These are phyloP conservation scores for Casaregolazyma lundiana DNA, from an alignment of 1,139 yeast genomes.

Conservation along the genomic window DNA sequence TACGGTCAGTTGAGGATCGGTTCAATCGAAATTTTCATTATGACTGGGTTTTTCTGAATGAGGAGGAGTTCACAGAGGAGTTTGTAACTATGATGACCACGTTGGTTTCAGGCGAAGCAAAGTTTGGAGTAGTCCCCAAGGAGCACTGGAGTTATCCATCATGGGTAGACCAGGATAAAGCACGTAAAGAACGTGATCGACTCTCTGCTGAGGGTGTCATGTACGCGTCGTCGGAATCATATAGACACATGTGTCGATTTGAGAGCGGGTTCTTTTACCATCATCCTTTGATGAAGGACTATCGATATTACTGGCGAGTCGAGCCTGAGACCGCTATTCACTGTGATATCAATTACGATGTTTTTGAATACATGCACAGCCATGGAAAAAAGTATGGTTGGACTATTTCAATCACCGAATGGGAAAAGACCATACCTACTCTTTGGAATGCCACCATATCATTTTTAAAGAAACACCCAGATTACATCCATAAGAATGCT, in stretches of 20 bases:
- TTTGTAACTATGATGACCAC: slow-evolving; percentile 47
- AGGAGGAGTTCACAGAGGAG: slow-evolving; percentile 54
- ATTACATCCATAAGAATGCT: slow-evolving; percentile 57
- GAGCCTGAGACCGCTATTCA: slow-evolving; percentile 60
- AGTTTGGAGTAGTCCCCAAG: slow-evolving; percentile 56
- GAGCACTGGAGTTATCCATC: slow-evolving; percentile 72
- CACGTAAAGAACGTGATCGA: slow-evolving; percentile 44
- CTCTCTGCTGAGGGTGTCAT: slow-evolving; percentile 49
- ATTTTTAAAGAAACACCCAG: slow-evolving; percentile 46
- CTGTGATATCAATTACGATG: slow-evolving; percentile 64
- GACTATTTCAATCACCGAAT: slow-evolving; percentile 62
- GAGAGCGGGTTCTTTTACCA: slow-evolving; percentile 63
- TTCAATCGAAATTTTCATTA: slow-evolving; percentile 64
- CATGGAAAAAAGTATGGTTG: slow-evolving; percentile 60
- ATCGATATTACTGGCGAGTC: slow-evolving; percentile 69
- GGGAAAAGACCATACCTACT: slow-evolving; percentile 51
- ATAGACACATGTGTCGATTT: slow-evolving; percentile 74
- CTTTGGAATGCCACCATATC: slow-evolving; percentile 53
- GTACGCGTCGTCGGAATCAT: slow-evolving; percentile 59
- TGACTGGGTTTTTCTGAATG: slow-evolving; percentile 79
- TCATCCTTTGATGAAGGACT: slow-evolving; percentile 49
- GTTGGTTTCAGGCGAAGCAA: slow-evolving; percentile 55
- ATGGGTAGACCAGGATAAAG: slow-evolving; percentile 59
- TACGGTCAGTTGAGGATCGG: slow-evolving; percentile 61
- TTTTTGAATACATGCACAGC: slow-evolving; percentile 58